Base-by-base conservation (phyloP, 202 grass and related monocot species). In the Cymbopogon flexuosus region DNA sequence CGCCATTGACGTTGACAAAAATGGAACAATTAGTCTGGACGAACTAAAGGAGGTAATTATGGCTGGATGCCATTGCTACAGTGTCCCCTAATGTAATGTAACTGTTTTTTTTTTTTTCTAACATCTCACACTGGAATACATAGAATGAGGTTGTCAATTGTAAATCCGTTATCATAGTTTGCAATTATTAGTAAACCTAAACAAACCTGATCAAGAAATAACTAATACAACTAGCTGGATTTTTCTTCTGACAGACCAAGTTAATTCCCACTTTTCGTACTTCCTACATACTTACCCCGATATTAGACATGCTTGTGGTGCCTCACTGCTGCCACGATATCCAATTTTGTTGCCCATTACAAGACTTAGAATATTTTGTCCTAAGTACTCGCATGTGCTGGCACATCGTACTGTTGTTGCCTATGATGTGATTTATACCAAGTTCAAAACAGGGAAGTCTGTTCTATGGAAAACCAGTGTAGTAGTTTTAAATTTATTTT, bases 1-100 rank as follows among this genome's bases (percentile, higher is more conserved):
- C 82, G 90, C 91, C 64, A 97, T 97, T 86, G 94, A 97, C 62
- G 84, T 91, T 51, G 94, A 97, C 68, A 90, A 92, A 82, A 92
- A 81, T 89, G 94, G 94, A 75, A 90, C 88, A 18, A 97, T 97
- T 77, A 97, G 90, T 92, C 79, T 94, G 19, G 91, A 97, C 64
- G 94, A 97, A 88, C 86, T 97, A 79, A 97, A 90, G 87, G 83
- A 89, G 75, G 94, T 94, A 89, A 51, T 31, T 76, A 74, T 63
- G 29, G 4, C 75, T 82, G 60, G 43, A 68, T 62, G 40, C 45
- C 6, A 22, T 46, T 59, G 42, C 24, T 42, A 30, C 15, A 77
- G 64, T 51, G 4, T 30, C 54, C 49, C 6, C 27, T 27, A 27
- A 27, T 27, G 5, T 63, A 43, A 21, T 39, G 24, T 63, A 62